Evolutionary conservation across 805 yeast genomes (phyloP).

Genomic region (Cyberlindnera nakhonratchasimensis): DNA sequence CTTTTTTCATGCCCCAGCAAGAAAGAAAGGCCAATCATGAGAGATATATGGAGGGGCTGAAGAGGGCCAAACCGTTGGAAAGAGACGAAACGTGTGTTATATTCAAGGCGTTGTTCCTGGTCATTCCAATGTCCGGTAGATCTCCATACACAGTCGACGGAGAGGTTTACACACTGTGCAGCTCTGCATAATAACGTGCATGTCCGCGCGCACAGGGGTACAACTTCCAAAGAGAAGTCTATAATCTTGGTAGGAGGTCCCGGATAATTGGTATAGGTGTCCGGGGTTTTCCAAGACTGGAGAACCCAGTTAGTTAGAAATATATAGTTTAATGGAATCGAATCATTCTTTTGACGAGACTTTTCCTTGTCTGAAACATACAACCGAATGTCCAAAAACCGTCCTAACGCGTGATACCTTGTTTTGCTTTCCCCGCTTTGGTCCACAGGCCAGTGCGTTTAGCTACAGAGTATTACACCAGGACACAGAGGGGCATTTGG

Average conservation of each 20-base stretch:
- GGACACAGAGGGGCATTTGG: background rate
- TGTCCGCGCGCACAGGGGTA: constrained; percentile 12
- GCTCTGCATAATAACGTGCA: constrained; percentile 4
- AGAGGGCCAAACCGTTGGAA: background rate
- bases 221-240: background rate
- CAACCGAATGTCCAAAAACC: background rate
- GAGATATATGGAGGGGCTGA: too few relatives aligned
- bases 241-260: too few relatives aligned
- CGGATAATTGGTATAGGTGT: too few relatives aligned
- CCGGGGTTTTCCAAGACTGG: too few relatives aligned
- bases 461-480: background rate
- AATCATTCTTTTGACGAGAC: background rate
- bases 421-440: constrained; percentile 15
- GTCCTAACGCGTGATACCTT: background rate
- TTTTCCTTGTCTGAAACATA: background rate
- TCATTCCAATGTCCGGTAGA: background rate
- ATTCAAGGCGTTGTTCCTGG: constrained; percentile 1
- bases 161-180: constrained; percentile 3
- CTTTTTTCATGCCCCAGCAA: background rate
- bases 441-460: constrained; percentile 7
- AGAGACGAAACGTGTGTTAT: background rate
- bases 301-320: too few relatives aligned
- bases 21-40: background rate
- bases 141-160: constrained; percentile 1
- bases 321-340: background rate